Base-by-base conservation (phyloP, 129 eudicot species). In the Flaveria sonorensis region DNA sequence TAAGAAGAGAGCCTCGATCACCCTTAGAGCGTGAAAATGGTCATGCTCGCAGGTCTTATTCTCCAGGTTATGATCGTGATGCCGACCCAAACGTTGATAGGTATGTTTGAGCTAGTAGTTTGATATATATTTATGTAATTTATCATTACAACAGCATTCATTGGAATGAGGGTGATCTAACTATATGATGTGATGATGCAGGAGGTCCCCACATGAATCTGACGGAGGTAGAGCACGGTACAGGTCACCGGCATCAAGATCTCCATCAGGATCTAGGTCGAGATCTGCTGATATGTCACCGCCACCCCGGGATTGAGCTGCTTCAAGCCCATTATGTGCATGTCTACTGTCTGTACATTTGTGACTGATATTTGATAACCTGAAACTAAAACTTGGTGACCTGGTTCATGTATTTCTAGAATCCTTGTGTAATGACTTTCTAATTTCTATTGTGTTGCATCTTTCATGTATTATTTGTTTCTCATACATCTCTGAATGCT, bases 191-290 rank as follows among this genome's bases (percentile, higher is more conserved):
- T 36, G 50, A 45, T 11, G 50, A 45, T 45, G 14, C 50, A 81
- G 88, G 79, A 83, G 74, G 68, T 18, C 75, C 19, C 73, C 70
- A 12, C 71, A 56, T 21, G 71, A 75, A 15, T 55, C 76, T 45
- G 85, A 83, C 23, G 76, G 80, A 40, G 80, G 72, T 14, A 16
- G 68, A 68, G 81, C 18, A 39, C 69, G 59, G 36, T 76, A 76
- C 79, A 74, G 71, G 53, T 82, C 89, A 16, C 70, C 85, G 32
- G 75, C 64, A 68, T 80, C 85, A 19, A 79, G 91, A 75, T 87
- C 89, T n/a, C 89, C 87, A 10, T 82, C 88, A 24, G 88, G 88
- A 32, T 87, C 92, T 8, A 72, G 89, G 85, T 82, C 92, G 4
- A 70, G 86, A 67, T 84, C 88, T 74, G 86, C 76, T 60, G 88